Base-by-base conservation (phyloP, 2,329 filamentous ascomycete genomes). In the Hypoxylon sp. region DNA sequence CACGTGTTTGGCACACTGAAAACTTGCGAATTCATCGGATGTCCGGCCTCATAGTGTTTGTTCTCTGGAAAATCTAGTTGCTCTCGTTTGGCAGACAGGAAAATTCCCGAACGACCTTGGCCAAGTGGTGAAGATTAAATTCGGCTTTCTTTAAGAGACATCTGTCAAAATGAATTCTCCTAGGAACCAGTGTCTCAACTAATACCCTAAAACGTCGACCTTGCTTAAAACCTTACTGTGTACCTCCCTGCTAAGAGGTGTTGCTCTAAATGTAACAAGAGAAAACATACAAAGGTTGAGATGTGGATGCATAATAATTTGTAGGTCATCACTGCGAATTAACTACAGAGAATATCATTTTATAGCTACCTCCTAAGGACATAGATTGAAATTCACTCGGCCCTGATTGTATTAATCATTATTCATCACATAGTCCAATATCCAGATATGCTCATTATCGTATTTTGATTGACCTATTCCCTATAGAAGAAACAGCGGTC, bases 381-480 rank as follows among this genome's bases (percentile, higher is more conserved):
- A 31, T 31, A 31, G 1, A 31, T 31, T 31, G 6, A 9, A 9
- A 31, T 31, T 31, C 6, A 9, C 29, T 31, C 6, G 1, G 29
- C 5, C 29, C 29, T 8, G 29, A 31, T 31, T 31, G 6, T 22
- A 3, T 22, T 22, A 22, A 22, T 22, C 19, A 14, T 4, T 10
- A 19, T 31, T 35, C 24, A 55, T 48, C 19, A 39, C 24, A 13
- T 22, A 17, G 1, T 11, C 35, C 10, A 46, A 5, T 3, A 11
- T 17, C 17, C 31, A 17, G 33, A 19, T 22, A 35, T 29, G 44
- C 46, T 53, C 54, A 64, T 70, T 52, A 53, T 54, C 59, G 46
- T 63, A 55, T 62, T 50, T 61, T 63, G 19, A 67, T 70, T 70
- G 35, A 64, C 24, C 58, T 64, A 64, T 57, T 46, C 39, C 31